Evolutionary conservation across 2,329 filamentous ascomycete species (phyloP), one percentile per base, ranked within the genome.

Genomic region (Trichoderma atrobrunneum): DNA sequence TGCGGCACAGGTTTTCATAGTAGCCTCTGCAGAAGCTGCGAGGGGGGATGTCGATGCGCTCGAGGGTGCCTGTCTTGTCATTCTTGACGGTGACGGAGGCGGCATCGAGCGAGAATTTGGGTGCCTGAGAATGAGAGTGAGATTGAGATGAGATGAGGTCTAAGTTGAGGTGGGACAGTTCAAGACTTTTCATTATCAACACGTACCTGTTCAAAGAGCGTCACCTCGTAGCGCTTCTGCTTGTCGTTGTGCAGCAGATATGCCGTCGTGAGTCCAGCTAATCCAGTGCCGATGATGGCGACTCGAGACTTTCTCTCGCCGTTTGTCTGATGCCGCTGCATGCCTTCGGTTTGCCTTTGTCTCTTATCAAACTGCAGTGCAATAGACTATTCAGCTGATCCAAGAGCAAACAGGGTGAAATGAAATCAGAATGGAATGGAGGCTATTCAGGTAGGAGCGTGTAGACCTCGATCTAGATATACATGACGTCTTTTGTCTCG

Each of bases 1-100:
- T 87, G 30, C 82, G 81, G 73, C 83, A 84, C 63, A 90, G 79
- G 73, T 89, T 87, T 61, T 79, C 77, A 76, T 90, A 90, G 78
- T 87, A 90, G 24, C 82, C 81, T 8, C 77, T 79, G 0, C 80
- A 79, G 69, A 77, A 78, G 5, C 80, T 80, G 30, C 82, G 81
- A 78, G 82, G 82, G 5, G 82, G 82, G 5, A 84, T 70, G 67
- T 84, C 82, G 39, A 84, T 76, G 11, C 81, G 78, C 73, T 84
- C 82, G 8, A 74, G 73, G 2, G 69, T 18, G 56, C 77, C 78
- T 7, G 78, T 79, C 10, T 68, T 73, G 7, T 77, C 76, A 67
- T 83, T 78, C 12, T 75, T 75, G 54, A 84, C 72, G 1, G 81
- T 77, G 8, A 84, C 78, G 1, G 82, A 84, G 1, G 82, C 81